Base-by-base conservation (phyloP, 2,329 filamentous ascomycete species). In the Epichloe hybrida region DNA sequence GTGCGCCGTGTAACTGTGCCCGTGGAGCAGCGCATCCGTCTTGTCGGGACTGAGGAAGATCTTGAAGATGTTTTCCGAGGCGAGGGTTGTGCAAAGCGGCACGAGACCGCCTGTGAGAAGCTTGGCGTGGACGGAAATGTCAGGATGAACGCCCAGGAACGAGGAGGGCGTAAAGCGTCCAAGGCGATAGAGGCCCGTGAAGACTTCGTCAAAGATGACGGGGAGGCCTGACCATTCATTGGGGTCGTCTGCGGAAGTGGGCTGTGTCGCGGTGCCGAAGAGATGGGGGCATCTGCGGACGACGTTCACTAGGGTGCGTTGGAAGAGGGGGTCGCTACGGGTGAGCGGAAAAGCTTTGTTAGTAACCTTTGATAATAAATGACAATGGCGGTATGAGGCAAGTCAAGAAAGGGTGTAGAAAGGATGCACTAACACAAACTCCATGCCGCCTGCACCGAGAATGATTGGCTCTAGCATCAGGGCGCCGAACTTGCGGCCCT, bases 1-100 rank as follows among this genome's bases (percentile, higher is more conserved):
- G 64, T 94, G 87, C 0, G 88, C 88, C 0, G 88, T 94, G 66
- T 94, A 94, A 63, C 86, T 91, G 62, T 94, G 88, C 0, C 88
- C 88, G 58, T 94, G 88, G 3, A 94, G 70, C 5, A 94, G 67
- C 0, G 88, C 88, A 57, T 91, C 86, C 0, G 78, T 80, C 67
- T 93, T 94, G 46, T 88, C 81, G 1, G 77, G 71, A 49, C 83
- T 82, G 12, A 78, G 69, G 61, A 94, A 94, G 0, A 80, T 78
- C 1, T 79, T 61, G 64, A 89, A 93, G 43, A 94, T 83, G 52
- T 73, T 75, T 52, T 88, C 73, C 37, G 84, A 88, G 0, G 88
- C 86, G 4, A 86, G 69, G 0, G 88, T 95, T 0, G 82, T 77
- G 59, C 84, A 88, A 0, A 95, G 76, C 0, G 88, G 88, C 0